A percentile compares a stretch with the other conserved stretches of the same genome.
phyloP scores from a whole-genome alignment of 306 rosid genomes.

The Cajanus cajan region DNA sequence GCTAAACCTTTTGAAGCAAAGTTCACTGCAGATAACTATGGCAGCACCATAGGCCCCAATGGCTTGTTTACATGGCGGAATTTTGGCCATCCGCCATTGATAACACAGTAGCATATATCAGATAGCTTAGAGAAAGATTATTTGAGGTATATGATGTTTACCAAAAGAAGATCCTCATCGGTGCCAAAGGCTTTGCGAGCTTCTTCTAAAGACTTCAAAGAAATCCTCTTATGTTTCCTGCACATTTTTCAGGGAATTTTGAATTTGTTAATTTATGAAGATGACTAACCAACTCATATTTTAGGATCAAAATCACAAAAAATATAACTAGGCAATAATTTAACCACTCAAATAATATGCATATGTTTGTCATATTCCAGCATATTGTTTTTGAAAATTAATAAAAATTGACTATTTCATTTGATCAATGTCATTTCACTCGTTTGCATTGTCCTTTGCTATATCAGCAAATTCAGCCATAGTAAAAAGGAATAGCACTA shows the following conservation, averaged over 20 bases:
- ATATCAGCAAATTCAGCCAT: neutral
- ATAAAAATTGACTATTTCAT: neutral
- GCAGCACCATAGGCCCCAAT: no score
- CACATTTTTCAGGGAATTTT: slow-evolving; percentile 28
- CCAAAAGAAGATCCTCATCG: slow-evolving; percentile 95
- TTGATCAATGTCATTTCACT: neutral
- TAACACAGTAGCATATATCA: neutral
- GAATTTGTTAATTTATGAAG: slow-evolving; percentile 3
- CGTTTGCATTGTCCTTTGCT: neutral
- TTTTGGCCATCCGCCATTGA: no score
- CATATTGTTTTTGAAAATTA: neutral
- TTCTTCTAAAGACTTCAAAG: slow-evolving; percentile 78
- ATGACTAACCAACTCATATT: neutral
- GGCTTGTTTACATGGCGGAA: no score
- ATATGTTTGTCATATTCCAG: slow-evolving; percentile 6
- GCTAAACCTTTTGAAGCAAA: neutral
- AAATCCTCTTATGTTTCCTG: slow-evolving; percentile 74
- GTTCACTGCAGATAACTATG: neutral
- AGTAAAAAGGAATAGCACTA: neutral
- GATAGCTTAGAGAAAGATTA: neutral
- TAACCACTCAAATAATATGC: slow-evolving; percentile 3
- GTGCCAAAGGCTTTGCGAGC: slow-evolving; percentile 95
- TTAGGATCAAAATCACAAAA: slow-evolving; percentile 16
- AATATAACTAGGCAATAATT: neutral
- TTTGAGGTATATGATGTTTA: slow-evolving; percentile 37